Evolutionary conservation across 768 basidiomycete genomes (phyloP).

Genomic region (Boletus speciosus): DNA sequence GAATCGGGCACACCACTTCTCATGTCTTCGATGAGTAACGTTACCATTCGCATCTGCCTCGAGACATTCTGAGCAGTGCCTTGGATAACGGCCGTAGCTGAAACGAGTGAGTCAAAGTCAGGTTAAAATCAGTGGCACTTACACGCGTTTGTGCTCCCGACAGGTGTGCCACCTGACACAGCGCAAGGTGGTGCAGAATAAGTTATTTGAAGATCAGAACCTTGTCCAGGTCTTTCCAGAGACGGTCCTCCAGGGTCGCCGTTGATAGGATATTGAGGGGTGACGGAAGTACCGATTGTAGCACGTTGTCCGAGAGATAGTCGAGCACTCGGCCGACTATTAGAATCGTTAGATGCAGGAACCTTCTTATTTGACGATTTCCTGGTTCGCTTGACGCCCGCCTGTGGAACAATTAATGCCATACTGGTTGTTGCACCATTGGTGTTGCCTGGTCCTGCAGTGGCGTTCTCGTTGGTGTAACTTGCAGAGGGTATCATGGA

Average conservation of each 20-base stretch:
- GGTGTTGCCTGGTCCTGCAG: neutral
- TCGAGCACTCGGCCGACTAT: constrained; percentile 1
- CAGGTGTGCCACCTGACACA: constrained; percentile 3
- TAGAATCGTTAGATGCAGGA: neutral
- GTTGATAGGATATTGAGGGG: constrained; percentile 5
- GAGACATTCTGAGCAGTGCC: constrained; percentile 10
- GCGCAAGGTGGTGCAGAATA: neutral
- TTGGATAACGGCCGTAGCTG: constrained; percentile 12
- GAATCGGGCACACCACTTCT: constrained; percentile 52
- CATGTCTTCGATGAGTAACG: constrained; percentile 62
- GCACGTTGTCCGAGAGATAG: constrained; percentile 8
- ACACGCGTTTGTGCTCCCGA: constrained; percentile 35
- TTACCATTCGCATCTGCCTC: constrained; percentile 49
- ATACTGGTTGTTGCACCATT: neutral
- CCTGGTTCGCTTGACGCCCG: constrained; percentile 10
- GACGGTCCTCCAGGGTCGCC: constrained; percentile 1
- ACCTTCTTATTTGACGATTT: constrained; percentile 11
- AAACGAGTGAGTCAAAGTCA: constrained; percentile 6
- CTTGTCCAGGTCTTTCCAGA: neutral
- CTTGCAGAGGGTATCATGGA: constrained; percentile 1
- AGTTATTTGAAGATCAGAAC: neutral
- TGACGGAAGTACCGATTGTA: neutral
- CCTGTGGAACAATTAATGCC: neutral
- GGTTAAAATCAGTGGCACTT: constrained; percentile 10
- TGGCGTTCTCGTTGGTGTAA: constrained; percentile 3